Evolutionary conservation across 2,329 filamentous ascomycete genomes (phyloP).

Genomic region (Fusarium sp.): DNA sequence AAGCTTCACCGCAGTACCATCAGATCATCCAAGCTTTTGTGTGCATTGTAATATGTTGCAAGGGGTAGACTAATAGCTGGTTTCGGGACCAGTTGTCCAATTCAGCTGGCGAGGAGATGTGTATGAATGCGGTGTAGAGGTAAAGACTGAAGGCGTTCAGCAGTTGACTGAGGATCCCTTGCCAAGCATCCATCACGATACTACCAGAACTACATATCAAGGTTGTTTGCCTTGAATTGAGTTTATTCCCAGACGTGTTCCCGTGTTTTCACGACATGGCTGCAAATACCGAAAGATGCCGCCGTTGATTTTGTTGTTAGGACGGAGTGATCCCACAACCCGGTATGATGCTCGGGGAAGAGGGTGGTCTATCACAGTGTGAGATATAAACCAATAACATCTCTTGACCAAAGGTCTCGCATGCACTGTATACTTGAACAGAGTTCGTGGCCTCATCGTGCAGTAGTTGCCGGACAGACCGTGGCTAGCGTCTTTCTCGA

Average conservation of each 20-base stretch:
- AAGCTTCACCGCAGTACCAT: conserved; percentile 7
- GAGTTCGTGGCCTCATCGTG: conserved; percentile 42
- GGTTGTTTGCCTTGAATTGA: neutral
- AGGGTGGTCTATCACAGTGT: conserved; percentile 35
- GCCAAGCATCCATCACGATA: neutral
- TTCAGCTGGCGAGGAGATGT: neutral
- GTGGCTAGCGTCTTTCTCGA: conserved; percentile 45
- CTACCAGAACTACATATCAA: too few species aligned
- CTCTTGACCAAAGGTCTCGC: neutral
- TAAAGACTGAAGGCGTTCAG: neutral
- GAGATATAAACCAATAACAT: neutral
- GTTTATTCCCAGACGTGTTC: conserved; percentile 29
- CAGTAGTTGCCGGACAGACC: conserved; percentile 48
- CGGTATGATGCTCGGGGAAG: conserved; percentile 2
- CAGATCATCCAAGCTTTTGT: conserved; percentile 27
- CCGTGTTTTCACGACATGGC: conserved; percentile 6
- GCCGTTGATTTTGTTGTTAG: neutral
- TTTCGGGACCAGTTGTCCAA: neutral
- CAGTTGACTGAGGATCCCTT: neutral
- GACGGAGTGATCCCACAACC: conserved; percentile 6
- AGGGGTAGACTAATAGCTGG: conserved; percentile 19
- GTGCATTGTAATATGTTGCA: conserved; percentile 17
- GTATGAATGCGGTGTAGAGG: neutral
- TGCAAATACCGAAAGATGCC: conserved; percentile 18
- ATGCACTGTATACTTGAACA: conserved; percentile 42